Conservation (phyloP, 208 protist genomes). For the Crithidia brevicula region DNA sequence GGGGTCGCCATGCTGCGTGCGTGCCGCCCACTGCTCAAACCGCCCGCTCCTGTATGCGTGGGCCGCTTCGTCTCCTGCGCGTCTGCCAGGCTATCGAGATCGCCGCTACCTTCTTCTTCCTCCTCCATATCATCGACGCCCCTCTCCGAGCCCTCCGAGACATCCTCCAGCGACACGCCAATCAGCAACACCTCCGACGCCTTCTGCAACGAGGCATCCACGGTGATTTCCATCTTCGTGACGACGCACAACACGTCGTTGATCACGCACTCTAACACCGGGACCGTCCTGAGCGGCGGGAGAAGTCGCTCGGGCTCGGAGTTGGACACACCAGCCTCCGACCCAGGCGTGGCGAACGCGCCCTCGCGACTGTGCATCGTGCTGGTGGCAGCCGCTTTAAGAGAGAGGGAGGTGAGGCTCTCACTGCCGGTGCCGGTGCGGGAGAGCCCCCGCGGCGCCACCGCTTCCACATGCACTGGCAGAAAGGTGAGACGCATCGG, state of each 20-base stretch:
- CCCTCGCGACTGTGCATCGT: neutral
- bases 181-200: slow-evolving; percentile 28
- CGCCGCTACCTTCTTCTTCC: neutral
- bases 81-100: slow-evolving; percentile 5
- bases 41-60: neutral
- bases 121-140: slow-evolving; percentile 8
- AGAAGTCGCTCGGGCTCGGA: neutral
- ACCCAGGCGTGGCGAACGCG: neutral
- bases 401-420: neutral
- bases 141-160: slow-evolving; percentile 23
- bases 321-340: neutral
- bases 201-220: slow-evolving; percentile 13
- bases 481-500: slow-evolving; percentile 70
- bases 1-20: slow-evolving; percentile 5
- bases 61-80: slow-evolving; percentile 2
- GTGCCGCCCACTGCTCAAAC: neutral
- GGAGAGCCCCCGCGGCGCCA: neutral
- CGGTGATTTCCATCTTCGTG: slow-evolving; percentile 34
- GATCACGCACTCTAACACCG: slow-evolving; percentile 71
- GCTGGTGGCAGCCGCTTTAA: neutral
- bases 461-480: slow-evolving; percentile 25
- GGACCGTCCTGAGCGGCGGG: slow-evolving; percentile 29
- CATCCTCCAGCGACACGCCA: slow-evolving; percentile 62
- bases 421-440: neutral
- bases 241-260: slow-evolving; percentile 65